Percentiles rank a stretch among this genome's conserved stretches.
These are phyloP conservation scores for Torulaspora quercuum DNA, from an alignment of 805 yeast species.

Conservation along the genomic window DNA sequence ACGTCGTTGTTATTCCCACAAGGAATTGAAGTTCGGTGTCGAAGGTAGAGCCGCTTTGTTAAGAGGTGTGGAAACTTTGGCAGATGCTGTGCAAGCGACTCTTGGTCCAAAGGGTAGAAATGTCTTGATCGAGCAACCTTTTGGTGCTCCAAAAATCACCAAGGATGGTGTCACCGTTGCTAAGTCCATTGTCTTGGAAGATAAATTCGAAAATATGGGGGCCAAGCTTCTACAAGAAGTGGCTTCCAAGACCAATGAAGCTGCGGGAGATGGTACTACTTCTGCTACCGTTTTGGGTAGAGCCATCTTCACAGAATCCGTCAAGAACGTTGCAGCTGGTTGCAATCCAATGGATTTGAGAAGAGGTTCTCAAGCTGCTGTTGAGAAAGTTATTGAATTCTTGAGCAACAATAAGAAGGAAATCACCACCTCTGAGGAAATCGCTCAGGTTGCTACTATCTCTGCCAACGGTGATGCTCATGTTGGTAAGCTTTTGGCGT, in stretches of 20 bases:
- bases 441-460: slow-evolving; percentile 97
- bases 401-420: slow-evolving; percentile 84
- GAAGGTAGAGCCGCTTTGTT: slow-evolving; percentile 94
- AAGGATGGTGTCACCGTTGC: slow-evolving; percentile 99
- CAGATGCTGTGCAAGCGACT: slow-evolving; percentile 95
- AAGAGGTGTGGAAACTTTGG: slow-evolving; percentile 90
- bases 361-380: slow-evolving; percentile 96
- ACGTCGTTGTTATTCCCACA: slow-evolving; percentile 52
- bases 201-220: slow-evolving; percentile 94
- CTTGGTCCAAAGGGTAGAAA: slow-evolving; percentile 98
- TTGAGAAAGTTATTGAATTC: slow-evolving; percentile 83
- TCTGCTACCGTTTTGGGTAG: slow-evolving; percentile 96
- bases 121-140: slow-evolving; percentile 92
- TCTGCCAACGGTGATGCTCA: slow-evolving; percentile 95
- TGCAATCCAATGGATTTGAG: slow-evolving; percentile 98
- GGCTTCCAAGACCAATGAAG: slow-evolving; percentile 93
- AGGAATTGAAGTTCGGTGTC: slow-evolving; percentile 93
- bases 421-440: slow-evolving; percentile 89
- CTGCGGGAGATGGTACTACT: slow-evolving; percentile 99
- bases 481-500: slow-evolving; percentile 85
- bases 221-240: slow-evolving; percentile 94
- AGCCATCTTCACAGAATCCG: slow-evolving; percentile 90
- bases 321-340: slow-evolving; percentile 97
- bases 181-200: slow-evolving; percentile 70
- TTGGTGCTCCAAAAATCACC: slow-evolving; percentile 96